Percentiles rank a stretch among this genome's conserved stretches.
phyloP scores from a whole-genome alignment of 805 yeast genomes.

The Candida boleticola region DNA sequence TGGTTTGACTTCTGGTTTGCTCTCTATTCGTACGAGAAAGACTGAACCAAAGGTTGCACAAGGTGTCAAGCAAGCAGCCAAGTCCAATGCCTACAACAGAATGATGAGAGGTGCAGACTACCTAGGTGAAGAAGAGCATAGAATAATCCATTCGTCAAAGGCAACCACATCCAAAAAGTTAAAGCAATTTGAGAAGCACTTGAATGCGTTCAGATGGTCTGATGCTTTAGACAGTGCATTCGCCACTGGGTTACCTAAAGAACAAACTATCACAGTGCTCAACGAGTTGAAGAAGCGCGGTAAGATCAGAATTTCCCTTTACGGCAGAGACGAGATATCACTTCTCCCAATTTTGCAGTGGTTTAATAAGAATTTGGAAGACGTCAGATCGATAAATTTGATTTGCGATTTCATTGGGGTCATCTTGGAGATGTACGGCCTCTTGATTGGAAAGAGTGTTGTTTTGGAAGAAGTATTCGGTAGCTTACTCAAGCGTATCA shows the following conservation, averaged over 20 bases:
- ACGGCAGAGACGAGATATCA: slow-evolving; percentile 80
- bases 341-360: slow-evolving; percentile 85
- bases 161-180: slow-evolving; percentile 55
- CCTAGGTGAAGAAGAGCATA: slow-evolving; percentile 83
- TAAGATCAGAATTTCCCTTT: slow-evolving; percentile 76
- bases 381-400: slow-evolving; percentile 64
- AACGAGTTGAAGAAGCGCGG: slow-evolving; percentile 88
- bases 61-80: slow-evolving; percentile 42
- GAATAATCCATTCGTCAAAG: slow-evolving; percentile 56
- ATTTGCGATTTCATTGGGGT: slow-evolving; percentile 69
- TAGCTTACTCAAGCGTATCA: slow-evolving; percentile 59
- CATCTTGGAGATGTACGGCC: slow-evolving; percentile 72
- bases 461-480: slow-evolving; percentile 71
- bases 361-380: slow-evolving; percentile 75
- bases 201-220: slow-evolving; percentile 86
- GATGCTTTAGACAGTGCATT: slow-evolving; percentile 92
- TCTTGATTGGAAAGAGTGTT: slow-evolving; percentile 69
- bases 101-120: slow-evolving; percentile 92
- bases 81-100: slow-evolving; percentile 66
- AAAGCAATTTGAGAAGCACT: slow-evolving; percentile 76
- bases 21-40: slow-evolving; percentile 85
- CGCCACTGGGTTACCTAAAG: slow-evolving; percentile 72
- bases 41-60: slow-evolving; percentile 56
- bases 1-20: slow-evolving; percentile 85
- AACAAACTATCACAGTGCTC: slow-evolving; percentile 76